Base-by-base conservation (phyloP, 148 eudicot species). In the Camellia lanceoleosa region DNA sequence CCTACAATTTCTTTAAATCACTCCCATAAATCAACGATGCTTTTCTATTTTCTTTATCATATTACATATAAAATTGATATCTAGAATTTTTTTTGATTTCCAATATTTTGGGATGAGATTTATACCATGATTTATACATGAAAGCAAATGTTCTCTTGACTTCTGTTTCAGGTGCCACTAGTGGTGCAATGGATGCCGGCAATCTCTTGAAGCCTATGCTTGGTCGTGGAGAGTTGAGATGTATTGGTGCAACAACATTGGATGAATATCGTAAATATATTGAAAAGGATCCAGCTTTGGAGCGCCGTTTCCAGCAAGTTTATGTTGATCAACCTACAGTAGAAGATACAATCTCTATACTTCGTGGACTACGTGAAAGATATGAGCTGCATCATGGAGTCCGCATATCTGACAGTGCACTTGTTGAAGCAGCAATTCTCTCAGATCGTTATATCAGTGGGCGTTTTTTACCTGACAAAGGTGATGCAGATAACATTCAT, bases 101-200 rank as follows among this genome's bases (percentile, higher is more conserved):
- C 38, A 18, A 41, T 3, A 20, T 23, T 46, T 52, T 65, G 12
- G 47, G 61, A 63, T 54, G 76, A 55, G 38, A 46, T 13, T 19
- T 55, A 12, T 38, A 15, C 14, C 12, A 6, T 13, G 11, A 23
- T 59, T 59, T 16, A 59, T 59, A 23, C 38, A 10, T 58, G 64
- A 74, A 74, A 5, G 51, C 7, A 58, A 59, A 42, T 30, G 54
- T 5, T 5, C 54, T 42, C 18, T 64, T 49, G 62, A 38, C 51
- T 30, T 74, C 60, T 74, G 43, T 56, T 68, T 30, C 85, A 95
- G 99, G 99, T 84, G 99, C 99, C 76, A 92, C 98, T 67, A 92
- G 83, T 88, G 99, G 99, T 80, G 98, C 99, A 63, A 92, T 96
- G 98, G 99, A 96, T 90, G 99, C 99, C 78, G 97, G 98, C 64